phyloP scores from a whole-genome alignment of 140 eudicot species.

The Oenanthe javanica region DNA sequence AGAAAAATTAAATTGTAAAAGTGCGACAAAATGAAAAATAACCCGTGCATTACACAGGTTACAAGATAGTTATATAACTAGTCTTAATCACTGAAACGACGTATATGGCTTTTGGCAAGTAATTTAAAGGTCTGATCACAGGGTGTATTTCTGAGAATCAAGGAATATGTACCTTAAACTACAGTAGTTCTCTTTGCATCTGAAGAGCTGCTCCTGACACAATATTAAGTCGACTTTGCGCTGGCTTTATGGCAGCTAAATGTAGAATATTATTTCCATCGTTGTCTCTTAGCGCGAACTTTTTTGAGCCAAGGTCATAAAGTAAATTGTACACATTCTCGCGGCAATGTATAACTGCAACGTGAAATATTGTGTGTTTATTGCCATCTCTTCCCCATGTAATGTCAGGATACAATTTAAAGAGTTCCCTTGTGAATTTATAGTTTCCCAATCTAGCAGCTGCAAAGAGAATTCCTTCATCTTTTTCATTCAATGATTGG shows the following conservation, averaged over 20 bases:
- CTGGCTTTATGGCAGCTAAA: constrained; percentile 7
- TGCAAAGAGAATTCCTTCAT: neutral
- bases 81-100: neutral
- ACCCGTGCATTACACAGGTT: no score
- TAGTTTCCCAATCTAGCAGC: constrained; percentile 16
- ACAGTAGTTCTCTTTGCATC: constrained; percentile 15
- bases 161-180: constrained; percentile 20
- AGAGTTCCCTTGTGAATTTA: neutral
- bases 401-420: constrained; percentile 8
- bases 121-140: neutral
- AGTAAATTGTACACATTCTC: constrained; percentile 17
- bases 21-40: no score
- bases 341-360: constrained; percentile 15
- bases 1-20: no score
- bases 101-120: neutral
- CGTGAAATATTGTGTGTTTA: constrained; percentile 14
- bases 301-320: constrained; percentile 6
- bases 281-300: constrained; percentile 4
- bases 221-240: neutral
- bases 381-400: constrained; percentile 11
- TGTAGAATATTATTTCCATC: constrained; percentile 11
- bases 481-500: neutral
- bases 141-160: neutral
- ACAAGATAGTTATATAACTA: no score
- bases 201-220: constrained; percentile 21